Evolutionary conservation across 768 basidiomycete genomes (phyloP).

Genomic region (Kwoniella bestiolae): DNA sequence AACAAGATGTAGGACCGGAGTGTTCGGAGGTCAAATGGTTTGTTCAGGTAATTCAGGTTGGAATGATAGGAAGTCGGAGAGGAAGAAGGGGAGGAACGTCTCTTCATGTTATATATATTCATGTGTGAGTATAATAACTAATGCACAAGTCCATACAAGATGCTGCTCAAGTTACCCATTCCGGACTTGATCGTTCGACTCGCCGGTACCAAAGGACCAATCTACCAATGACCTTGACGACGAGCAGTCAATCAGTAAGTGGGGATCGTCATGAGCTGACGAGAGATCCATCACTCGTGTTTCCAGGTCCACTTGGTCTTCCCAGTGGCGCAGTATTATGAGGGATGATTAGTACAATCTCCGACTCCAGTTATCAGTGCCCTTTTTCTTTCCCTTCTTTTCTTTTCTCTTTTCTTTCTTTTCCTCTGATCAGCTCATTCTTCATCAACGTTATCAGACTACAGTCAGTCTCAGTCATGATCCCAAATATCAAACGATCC

Average conservation of each 20-base stretch:
- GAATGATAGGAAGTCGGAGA: no score
- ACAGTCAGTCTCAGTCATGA: neutral
- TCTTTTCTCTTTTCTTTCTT: neutral
- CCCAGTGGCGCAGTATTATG: no score
- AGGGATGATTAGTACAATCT: no score
- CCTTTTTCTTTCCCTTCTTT: neutral
- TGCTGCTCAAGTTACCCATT: neutral
- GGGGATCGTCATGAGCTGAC: neutral
- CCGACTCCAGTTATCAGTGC: neutral
- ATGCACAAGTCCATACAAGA: no score
- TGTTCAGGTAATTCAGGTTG: no score
- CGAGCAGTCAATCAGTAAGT: neutral
- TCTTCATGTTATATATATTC: no score
- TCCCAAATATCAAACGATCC: slow-evolving; percentile 13
- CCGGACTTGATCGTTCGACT: neutral
- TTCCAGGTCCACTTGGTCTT: no score
- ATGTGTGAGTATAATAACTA: no score
- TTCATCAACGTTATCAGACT: neutral
- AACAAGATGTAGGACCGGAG: no score
- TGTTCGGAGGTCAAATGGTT: no score
- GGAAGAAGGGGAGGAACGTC: no score
- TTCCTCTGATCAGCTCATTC: neutral
- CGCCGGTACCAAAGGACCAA: neutral
- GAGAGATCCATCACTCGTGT: neutral
- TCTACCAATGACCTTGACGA: neutral